Conservation (phyloP, 139 green algal genomes). For the Spirogloea muscicola region DNA sequence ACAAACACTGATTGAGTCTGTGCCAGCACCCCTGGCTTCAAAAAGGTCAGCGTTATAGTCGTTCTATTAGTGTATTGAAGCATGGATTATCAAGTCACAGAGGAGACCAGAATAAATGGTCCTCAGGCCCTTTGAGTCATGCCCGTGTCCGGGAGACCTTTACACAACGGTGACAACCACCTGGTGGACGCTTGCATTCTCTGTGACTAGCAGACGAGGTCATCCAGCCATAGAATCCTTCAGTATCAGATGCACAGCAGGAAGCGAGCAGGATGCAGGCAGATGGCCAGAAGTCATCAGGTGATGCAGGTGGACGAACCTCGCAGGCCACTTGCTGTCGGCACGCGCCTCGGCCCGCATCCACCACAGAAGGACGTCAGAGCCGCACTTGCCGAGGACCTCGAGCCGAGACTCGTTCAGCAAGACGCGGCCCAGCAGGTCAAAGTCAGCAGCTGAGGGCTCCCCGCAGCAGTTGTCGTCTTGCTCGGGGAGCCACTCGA, state of each 20-base stretch:
- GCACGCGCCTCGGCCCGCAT: conserved; percentile 13
- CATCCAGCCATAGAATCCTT: not conserved
- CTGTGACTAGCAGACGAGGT: too few species aligned
- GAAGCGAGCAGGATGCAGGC: not conserved
- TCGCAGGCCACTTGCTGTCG: conserved; percentile 16
- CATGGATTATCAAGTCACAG: too few species aligned
- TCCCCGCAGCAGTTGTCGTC: not conserved
- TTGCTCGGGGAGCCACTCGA: not conserved
- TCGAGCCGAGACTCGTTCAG: conserved; percentile 11
- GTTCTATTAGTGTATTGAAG: too few species aligned
- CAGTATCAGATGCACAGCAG: not conserved
- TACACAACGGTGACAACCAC: too few species aligned
- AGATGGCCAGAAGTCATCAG: not conserved
- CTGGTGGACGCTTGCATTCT: too few species aligned
- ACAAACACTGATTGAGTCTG: not conserved
- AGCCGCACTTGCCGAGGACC: conserved; percentile 19
- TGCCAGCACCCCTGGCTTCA: too few species aligned
- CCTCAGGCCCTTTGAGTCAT: too few species aligned
- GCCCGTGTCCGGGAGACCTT: too few species aligned
- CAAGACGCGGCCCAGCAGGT: conserved; percentile 14
- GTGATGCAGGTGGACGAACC: not conserved
- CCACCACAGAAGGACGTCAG: conserved; percentile 30
- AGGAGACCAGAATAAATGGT: too few species aligned
- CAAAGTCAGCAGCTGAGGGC: too few species aligned
- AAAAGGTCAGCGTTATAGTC: too few species aligned